phyloP scores from a whole-genome alignment of 768 basidiomycete genomes.

The Hygrophoropsis aurantiaca region DNA sequence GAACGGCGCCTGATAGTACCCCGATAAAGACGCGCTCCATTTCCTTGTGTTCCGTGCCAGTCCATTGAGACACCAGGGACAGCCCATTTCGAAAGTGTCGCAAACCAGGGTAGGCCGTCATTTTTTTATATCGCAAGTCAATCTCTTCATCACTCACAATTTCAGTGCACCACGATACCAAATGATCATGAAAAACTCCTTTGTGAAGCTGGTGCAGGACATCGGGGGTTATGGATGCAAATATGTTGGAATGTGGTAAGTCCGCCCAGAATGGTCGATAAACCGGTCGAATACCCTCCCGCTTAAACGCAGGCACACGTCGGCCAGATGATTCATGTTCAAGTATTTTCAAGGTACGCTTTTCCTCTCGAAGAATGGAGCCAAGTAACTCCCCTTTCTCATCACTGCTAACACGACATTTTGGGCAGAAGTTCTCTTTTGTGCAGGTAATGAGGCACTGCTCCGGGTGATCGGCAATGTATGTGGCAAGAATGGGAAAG shows the following conservation, averaged over 20 bases:
- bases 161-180: constrained; percentile 33
- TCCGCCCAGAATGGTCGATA: no score
- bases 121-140: constrained; percentile 6
- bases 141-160: constrained; percentile 3
- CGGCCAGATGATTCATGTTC: constrained; percentile 24
- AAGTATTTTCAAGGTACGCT: background rate
- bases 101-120: constrained; percentile 6
- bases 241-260: no score
- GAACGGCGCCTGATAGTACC: constrained; percentile 22
- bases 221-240: no score
- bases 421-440: constrained; percentile 25
- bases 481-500: no score
- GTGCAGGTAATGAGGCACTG: constrained; percentile 36
- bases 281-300: no score
- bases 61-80: background rate
- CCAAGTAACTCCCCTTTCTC: background rate
- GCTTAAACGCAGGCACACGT: constrained; percentile 35
- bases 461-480: constrained; percentile 49
- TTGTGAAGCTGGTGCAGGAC: no score
- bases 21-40: constrained; percentile 35
- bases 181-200: constrained; percentile 43
- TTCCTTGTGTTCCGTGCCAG: no score
- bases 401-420: background rate
- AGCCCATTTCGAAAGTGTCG: background rate
- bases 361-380: background rate